phyloP scores from a whole-genome alignment of 164 flowering plant species.

The Protea cynaroides region DNA sequence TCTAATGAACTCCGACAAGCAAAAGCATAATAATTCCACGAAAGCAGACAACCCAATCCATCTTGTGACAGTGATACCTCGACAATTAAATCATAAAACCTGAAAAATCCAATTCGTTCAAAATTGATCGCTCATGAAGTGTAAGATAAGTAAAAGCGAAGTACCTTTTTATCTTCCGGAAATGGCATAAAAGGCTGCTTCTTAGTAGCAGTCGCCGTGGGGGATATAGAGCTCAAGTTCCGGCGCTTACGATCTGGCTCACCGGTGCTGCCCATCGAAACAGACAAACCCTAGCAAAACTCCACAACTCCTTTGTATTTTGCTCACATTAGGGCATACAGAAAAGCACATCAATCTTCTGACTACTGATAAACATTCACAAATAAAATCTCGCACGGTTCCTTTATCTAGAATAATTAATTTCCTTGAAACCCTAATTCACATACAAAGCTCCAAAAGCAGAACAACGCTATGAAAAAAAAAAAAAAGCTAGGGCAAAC shows the following conservation, averaged over 20 bases:
- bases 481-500: background rate
- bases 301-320: background rate
- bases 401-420: background rate
- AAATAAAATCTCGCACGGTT: background rate
- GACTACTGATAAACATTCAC: background rate
- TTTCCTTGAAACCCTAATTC: background rate
- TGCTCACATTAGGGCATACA: conserved; percentile 18
- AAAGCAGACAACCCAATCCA: background rate
- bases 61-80: too few relatives aligned
- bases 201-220: conserved; percentile 53
- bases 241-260: conserved; percentile 88
- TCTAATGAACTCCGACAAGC: background rate
- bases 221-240: conserved; percentile 62
- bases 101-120: too few relatives aligned
- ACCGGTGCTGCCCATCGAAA: conserved; percentile 84
- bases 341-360: background rate
- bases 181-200: conserved; percentile 48
- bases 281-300: conserved; percentile 18
- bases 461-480: background rate
- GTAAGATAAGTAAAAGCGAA: background rate
- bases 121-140: background rate
- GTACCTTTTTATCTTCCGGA: conserved; percentile 85
- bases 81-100: too few relatives aligned
- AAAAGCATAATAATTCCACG: background rate
- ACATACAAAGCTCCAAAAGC: background rate